Evolutionary conservation across 2,329 filamentous ascomycete genomes (phyloP).

Genomic region (Trichoderma arundinaceum): DNA sequence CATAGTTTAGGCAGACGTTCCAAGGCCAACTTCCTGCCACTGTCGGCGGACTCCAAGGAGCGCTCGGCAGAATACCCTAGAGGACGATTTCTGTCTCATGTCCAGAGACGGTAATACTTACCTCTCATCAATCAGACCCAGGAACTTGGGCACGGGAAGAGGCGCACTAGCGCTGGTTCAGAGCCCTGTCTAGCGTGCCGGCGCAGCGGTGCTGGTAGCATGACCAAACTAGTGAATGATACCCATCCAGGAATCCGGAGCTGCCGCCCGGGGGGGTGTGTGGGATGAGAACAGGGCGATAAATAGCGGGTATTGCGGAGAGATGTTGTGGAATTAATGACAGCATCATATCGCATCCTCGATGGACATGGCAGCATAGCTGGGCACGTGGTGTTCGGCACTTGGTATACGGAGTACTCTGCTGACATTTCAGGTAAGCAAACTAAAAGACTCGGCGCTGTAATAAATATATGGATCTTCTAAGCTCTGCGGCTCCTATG

Average conservation of each 20-base stretch:
- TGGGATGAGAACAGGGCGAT: background rate
- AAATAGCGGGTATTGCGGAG: background rate
- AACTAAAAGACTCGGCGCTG: background rate
- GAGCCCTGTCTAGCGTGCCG: slow-evolving; percentile 29
- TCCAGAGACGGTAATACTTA: background rate
- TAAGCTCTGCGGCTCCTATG: slow-evolving; percentile 4
- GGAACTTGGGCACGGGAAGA: slow-evolving; percentile 30
- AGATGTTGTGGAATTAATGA: background rate
- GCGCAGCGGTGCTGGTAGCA: slow-evolving; percentile 23
- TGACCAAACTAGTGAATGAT: slow-evolving; percentile 1
- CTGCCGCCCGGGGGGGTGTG: background rate
- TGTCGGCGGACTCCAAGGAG: slow-evolving; percentile 12
- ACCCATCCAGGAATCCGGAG: slow-evolving; percentile 17
- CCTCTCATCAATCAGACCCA: slow-evolving; percentile 21
- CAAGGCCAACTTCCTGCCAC: no score
- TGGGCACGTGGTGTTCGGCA: slow-evolving; percentile 21
- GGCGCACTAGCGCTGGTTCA: slow-evolving; percentile 25
- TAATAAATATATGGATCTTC: slow-evolving; percentile 3
- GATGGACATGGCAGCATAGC: background rate
- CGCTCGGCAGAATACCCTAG: slow-evolving; percentile 18
- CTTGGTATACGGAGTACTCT: slow-evolving; percentile 7
- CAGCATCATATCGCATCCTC: background rate
- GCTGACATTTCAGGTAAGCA: slow-evolving; percentile 10
- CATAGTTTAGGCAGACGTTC: no score
- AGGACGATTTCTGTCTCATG: slow-evolving; percentile 1